Conservation (phyloP, 1,284 basidiomycete species). For the Heimioporus punctisporus region DNA sequence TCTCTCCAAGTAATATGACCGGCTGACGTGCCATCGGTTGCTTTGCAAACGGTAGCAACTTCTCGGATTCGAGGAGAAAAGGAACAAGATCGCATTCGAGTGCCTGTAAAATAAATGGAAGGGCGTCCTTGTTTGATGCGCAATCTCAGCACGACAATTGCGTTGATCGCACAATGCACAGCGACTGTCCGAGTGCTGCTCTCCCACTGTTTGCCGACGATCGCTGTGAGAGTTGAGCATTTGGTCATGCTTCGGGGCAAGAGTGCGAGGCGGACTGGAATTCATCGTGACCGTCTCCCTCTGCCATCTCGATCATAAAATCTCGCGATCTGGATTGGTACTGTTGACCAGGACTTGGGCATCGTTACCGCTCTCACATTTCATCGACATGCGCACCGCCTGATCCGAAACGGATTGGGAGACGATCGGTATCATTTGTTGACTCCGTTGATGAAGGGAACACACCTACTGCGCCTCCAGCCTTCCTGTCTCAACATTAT, state of each 20-base stretch:
- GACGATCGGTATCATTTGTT: too few relatives aligned
- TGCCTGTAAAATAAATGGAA: constrained; percentile 27
- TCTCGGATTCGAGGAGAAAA: constrained; percentile 27
- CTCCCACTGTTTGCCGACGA: constrained; percentile 17
- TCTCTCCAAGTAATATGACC: constrained; percentile 12
- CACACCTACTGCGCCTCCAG: too few relatives aligned
- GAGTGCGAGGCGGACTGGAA: constrained; percentile 20
- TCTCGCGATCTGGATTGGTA: constrained; percentile 20
- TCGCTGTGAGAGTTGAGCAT: constrained; percentile 15
- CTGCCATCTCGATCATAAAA: constrained; percentile 26
- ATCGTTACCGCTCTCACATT: constrained; percentile 24
- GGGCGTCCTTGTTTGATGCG: constrained; percentile 27
- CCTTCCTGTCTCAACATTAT: too few relatives aligned
- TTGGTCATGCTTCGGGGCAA: constrained; percentile 27
- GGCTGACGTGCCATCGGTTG: constrained; percentile 11
- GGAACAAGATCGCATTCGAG: constrained; percentile 20
- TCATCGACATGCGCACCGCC: constrained; percentile 16
- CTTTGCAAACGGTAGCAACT: constrained; percentile 18
- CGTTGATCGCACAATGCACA: constrained; percentile 26
- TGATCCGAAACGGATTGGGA: constrained; percentile 26
- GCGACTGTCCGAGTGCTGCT: constrained; percentile 11
- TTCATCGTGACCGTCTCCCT: constrained; percentile 22
- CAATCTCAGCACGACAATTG: constrained; percentile 15
- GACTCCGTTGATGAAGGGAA: too few relatives aligned
- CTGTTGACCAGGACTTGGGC: constrained; percentile 33